Conservation (phyloP, 2,329 filamentous ascomycete species). For the Verticillium tricorpus region DNA sequence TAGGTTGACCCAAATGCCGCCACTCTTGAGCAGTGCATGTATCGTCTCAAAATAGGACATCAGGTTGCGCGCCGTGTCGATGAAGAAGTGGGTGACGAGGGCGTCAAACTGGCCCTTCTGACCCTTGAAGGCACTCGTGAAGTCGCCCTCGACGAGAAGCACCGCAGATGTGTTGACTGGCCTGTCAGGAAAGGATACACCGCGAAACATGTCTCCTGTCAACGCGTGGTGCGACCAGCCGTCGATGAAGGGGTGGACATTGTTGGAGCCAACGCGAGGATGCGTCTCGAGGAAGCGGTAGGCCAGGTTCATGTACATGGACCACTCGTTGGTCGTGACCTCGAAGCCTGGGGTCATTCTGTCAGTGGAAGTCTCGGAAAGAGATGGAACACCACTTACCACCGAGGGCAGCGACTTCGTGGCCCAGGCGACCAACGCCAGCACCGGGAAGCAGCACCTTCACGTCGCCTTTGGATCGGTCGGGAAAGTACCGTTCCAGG, state of each 20-base stretch:
- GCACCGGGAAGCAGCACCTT: constrained; percentile 47
- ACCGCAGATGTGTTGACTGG: constrained; percentile 29
- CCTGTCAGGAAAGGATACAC: constrained; percentile 40
- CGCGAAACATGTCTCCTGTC: constrained; percentile 39
- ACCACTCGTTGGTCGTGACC: constrained; percentile 54
- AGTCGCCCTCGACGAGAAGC: constrained; percentile 51
- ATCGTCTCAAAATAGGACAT: constrained; percentile 52
- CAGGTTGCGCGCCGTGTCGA: constrained; percentile 55
- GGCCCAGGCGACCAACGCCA: constrained; percentile 46
- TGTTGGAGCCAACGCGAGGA: constrained; percentile 16
- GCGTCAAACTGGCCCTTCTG: constrained; percentile 35
- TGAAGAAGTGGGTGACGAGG: constrained; percentile 55
- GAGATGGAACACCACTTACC: constrained; percentile 16
- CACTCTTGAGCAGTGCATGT: constrained; percentile 36
- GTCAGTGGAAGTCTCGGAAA: background rate
- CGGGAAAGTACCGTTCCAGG: constrained; percentile 25
- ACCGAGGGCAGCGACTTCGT: constrained; percentile 42
- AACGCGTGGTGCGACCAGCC: constrained; percentile 52
- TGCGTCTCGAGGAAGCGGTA: constrained; percentile 43
- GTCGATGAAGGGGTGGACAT: constrained; percentile 49
- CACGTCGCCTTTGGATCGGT: constrained; percentile 14
- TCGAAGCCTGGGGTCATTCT: constrained; percentile 32
- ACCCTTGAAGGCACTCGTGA: constrained; percentile 36
- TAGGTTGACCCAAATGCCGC: constrained; percentile 52
- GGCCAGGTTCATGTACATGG: constrained; percentile 50